Percentiles rank a stretch among this genome's conserved stretches.
Conservation (phyloP, 208 protist genomes). For the Trypanosoma congolense region DNA sequence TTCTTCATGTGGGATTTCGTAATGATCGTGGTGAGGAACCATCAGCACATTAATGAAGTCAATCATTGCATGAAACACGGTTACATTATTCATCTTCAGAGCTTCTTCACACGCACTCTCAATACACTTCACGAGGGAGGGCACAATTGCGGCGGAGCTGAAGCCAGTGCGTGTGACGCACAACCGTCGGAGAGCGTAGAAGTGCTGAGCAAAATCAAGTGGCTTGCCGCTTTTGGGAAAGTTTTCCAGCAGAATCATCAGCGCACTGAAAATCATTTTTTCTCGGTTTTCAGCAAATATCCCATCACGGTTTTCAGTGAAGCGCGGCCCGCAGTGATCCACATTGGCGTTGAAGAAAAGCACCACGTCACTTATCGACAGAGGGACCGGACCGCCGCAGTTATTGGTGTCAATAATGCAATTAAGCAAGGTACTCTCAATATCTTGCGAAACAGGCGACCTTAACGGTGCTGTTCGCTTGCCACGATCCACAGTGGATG, state of each 20-base stretch:
- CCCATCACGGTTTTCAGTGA: conserved; percentile 83
- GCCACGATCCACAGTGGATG: conserved; percentile 43
- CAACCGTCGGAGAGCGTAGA: conserved; percentile 80
- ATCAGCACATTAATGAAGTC: conserved; percentile 89
- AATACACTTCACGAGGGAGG: conserved; percentile 55
- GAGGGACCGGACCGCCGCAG: conserved; percentile 8
- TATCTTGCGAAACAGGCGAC: conserved; percentile 54
- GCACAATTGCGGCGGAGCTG: conserved; percentile 72
- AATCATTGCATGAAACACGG: conserved; percentile 73
- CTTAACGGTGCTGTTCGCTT: conserved; percentile 62
- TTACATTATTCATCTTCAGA: conserved; percentile 60
- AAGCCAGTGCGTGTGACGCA: conserved; percentile 84
- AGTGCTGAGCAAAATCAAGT: conserved; percentile 46
- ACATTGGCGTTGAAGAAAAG: conserved; percentile 91
- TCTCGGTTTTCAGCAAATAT: conserved; percentile 91
- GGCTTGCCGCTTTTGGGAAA: conserved; percentile 29
- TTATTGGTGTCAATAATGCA: conserved; percentile 40
- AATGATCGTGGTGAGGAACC: conserved; percentile 92
- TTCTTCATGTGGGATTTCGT: conserved; percentile 82
- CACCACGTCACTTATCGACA: conserved; percentile 32
- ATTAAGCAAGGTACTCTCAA: conserved; percentile 82
- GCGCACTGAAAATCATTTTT: conserved; percentile 73
- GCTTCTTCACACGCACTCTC: conserved; percentile 46
- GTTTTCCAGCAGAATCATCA: conserved; percentile 58
- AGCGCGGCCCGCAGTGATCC: conserved; percentile 78